Evolutionary conservation across 2,329 filamentous ascomycete genomes (phyloP).

Genomic region (Aureobasidium sp.): DNA sequence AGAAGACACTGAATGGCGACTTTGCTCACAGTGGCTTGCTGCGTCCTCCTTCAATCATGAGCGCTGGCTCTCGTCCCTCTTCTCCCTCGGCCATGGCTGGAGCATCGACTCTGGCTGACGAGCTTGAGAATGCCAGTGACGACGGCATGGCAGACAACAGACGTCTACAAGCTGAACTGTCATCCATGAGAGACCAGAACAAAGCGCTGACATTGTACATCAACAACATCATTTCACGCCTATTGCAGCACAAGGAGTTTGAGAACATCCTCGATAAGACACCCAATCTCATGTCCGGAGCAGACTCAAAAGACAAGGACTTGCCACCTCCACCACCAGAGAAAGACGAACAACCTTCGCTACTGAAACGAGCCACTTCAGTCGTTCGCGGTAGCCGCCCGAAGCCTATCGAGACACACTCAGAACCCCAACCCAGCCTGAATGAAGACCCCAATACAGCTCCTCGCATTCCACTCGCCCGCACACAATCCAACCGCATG

Average conservation of each 20-base stretch:
- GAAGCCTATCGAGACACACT: constrained; percentile 24
- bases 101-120: constrained; percentile 72
- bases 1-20: constrained; percentile 92
- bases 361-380: constrained; percentile 55
- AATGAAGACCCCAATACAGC: constrained; percentile 63
- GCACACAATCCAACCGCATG: constrained; percentile 45
- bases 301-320: constrained; percentile 63
- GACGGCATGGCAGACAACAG: constrained; percentile 49
- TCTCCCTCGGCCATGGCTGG: constrained; percentile 30
- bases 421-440: constrained; percentile 21
- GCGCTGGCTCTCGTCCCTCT: constrained; percentile 17
- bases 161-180: constrained; percentile 66
- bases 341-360: constrained; percentile 38
- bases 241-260: constrained; percentile 90
- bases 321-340: constrained; percentile 61
- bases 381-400: constrained; percentile 40
- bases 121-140: constrained; percentile 58
- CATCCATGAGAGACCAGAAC: constrained; percentile 81
- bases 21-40: constrained; percentile 78
- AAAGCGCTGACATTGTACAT: constrained; percentile 96
- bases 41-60: constrained; percentile 40
- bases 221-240: constrained; percentile 95
- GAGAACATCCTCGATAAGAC: constrained; percentile 87
- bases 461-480: constrained; percentile 64
- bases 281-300: constrained; percentile 51